phyloP scores from a whole-genome alignment of 352 stramenopile genomes.

The Pythium insidiosum region DNA sequence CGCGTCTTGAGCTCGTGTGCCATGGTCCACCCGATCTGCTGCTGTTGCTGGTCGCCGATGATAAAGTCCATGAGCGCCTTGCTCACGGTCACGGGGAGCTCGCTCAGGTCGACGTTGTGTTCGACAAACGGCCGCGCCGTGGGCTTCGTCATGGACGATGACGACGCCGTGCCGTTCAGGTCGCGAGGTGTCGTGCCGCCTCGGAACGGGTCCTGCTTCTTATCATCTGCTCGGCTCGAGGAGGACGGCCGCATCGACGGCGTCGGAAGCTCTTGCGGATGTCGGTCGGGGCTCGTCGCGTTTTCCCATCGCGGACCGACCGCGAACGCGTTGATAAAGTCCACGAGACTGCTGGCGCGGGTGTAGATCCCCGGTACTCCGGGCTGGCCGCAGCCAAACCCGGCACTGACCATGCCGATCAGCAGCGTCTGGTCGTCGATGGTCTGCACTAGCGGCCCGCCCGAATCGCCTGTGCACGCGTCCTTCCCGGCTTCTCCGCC shows the following conservation, averaged over 20 bases:
- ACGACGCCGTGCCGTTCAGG: no score
- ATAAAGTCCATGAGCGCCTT: conserved; percentile 9
- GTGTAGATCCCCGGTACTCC: conserved; percentile 10
- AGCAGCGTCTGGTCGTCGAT: neutral
- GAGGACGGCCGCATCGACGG: no score
- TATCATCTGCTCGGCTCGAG: no score
- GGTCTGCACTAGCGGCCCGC: conserved; percentile 10
- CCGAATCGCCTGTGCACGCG: conserved; percentile 21
- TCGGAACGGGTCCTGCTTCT: no score
- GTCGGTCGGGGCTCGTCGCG: no score
- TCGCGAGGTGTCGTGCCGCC: no score
- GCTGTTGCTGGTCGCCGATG: neutral
- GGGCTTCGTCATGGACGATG: conserved; percentile 1
- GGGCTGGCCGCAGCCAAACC: conserved; percentile 7
- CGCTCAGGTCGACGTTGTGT: conserved; percentile 4
- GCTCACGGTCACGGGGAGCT: neutral
- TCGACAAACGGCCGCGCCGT: neutral
- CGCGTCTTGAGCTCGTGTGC: neutral
- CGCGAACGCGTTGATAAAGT: conserved; percentile 3
- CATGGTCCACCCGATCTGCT: neutral
- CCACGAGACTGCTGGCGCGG: conserved; percentile 1
- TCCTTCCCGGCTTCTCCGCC: conserved; percentile 16
- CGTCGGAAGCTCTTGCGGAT: no score
- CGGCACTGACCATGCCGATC: conserved; percentile 11
- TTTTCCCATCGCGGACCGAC: no score